Base-by-base conservation (phyloP, 306 rosid genomes). In the Cyclanthera cordifolia region DNA sequence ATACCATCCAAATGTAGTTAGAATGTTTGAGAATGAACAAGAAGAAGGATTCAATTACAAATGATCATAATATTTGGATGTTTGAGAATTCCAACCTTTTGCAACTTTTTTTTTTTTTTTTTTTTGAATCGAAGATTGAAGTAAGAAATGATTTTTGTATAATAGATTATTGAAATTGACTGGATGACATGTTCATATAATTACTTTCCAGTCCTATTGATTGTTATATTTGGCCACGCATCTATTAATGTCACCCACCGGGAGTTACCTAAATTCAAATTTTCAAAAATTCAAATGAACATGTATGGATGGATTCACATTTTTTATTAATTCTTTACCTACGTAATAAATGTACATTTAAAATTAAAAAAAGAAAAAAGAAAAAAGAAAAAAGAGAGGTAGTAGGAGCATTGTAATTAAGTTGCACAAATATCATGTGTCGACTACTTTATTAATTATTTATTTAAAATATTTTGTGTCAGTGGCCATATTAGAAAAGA, bases 161-260 rank as follows among this genome's bases (percentile, higher is more conserved):
- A 32, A 30, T 57, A 28, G 45, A 27, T 6, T 55, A 27, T 6
- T 55, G 17, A 55, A 55, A 0, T 55, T 55, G 41, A 55, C 16
- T 56, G 19, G 4, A 6, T 56, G 13, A 30, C 14, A 16, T 59
- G 39, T 1, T 63, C n/a, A n/a, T 63, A 16, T 28, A 7, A 45
- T 45, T 45, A 65, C 28, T 6, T 13, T 64, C 14, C 45, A 61
- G 32, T 61, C 28, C 20, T 21, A 13, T 43, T 37, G 13, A 8
- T 37, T 20, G 24, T 37, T 49, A 63, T 23, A 65, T 66, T 46
- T 45, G 71, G 34, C 24, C 55, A 66, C 41, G 4, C 34, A 45
- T 41, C 21, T 41, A 65, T 65, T 65, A 47, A 66, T 66, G 43
- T 46, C 55, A 66, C 71, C 71, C 6, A 64, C 70, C 70, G 21